A percentile compares a stretch with the other conserved stretches of the same genome.
Evolutionary conservation across 148 eudicot genomes (phyloP).

Genomic region (Cornus suecica): DNA sequence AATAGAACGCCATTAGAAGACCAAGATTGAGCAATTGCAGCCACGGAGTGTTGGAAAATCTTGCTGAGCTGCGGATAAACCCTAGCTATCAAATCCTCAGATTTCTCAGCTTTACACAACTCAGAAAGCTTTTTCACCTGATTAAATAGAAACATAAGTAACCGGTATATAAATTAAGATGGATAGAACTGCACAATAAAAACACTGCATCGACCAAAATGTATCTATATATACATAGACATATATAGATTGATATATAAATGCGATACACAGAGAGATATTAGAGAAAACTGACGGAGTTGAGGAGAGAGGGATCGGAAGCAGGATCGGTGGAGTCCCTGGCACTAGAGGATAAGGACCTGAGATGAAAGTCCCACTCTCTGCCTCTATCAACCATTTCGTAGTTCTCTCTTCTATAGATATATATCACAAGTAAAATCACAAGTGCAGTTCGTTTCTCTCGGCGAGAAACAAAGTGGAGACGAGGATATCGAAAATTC

Average conservation of each 20-base stretch:
- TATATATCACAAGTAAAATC: too few relatives aligned
- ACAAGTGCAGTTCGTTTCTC: neutral
- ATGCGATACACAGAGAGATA: neutral
- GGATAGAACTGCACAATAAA: neutral
- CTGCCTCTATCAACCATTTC: constrained; percentile 46
- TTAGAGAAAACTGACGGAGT: constrained; percentile 45
- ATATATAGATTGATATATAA: neutral
- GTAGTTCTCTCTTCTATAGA: neutral
- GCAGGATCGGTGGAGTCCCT: constrained; percentile 76
- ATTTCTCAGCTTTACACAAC: constrained; percentile 72
- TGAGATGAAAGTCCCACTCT: constrained; percentile 66
- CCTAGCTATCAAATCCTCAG: constrained; percentile 91
- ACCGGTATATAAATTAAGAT: neutral
- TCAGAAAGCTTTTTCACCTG: constrained; percentile 79
- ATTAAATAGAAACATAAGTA: neutral
- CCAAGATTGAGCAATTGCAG: constrained; percentile 70
- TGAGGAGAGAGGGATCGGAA: constrained; percentile 72
- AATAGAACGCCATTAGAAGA: constrained; percentile 69
- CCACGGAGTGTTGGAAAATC: constrained; percentile 75
- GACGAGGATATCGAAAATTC: too few relatives aligned
- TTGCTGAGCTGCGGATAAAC: constrained; percentile 80
- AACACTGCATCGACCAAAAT: too few relatives aligned
- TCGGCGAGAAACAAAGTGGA: neutral
- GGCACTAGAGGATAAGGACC: constrained; percentile 63
- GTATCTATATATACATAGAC: neutral